Evolutionary conservation across 2,329 filamentous ascomycete species (phyloP).

Genomic region (Cryphonectria carpinicola): DNA sequence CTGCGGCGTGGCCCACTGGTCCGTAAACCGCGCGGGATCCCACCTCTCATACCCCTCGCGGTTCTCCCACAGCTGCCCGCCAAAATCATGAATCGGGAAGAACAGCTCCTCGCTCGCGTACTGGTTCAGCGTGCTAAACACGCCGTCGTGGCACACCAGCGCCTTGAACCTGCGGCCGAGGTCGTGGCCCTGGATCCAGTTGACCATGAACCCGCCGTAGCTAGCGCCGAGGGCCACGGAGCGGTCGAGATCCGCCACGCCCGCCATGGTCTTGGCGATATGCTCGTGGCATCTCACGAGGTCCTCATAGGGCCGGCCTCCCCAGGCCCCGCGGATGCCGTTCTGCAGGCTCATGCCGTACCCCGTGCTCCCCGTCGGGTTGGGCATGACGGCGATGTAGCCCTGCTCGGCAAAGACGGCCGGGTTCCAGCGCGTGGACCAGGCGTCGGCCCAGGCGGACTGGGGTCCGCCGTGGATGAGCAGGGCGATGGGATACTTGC

Average conservation of each 20-base stretch:
- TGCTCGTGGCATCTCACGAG: conserved; percentile 78
- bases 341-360: conserved; percentile 80
- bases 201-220: conserved; percentile 79
- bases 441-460: conserved; percentile 73
- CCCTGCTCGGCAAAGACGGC: conserved; percentile 86
- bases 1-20: conserved; percentile 84
- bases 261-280: conserved; percentile 63
- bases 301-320: conserved; percentile 81
- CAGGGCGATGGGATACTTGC: conserved; percentile 79
- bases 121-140: conserved; percentile 72
- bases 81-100: conserved; percentile 71
- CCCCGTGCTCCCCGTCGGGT: conserved; percentile 81
- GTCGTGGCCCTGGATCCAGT: conserved; percentile 89
- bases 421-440: conserved; percentile 85
- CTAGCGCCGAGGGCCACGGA: conserved; percentile 76
- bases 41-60: conserved; percentile 68
- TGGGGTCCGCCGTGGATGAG: conserved; percentile 85
- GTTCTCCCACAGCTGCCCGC: conserved; percentile 64
- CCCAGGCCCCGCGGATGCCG: conserved; percentile 81
- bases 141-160: conserved; percentile 85
- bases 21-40: conserved; percentile 67
- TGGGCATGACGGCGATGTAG: conserved; percentile 80
- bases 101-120: conserved; percentile 71
- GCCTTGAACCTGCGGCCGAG: conserved; percentile 86
- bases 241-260: conserved; percentile 69